phyloP scores from a whole-genome alignment of 1,139 yeast species.

The Suzukiozyma palmioleophila region DNA sequence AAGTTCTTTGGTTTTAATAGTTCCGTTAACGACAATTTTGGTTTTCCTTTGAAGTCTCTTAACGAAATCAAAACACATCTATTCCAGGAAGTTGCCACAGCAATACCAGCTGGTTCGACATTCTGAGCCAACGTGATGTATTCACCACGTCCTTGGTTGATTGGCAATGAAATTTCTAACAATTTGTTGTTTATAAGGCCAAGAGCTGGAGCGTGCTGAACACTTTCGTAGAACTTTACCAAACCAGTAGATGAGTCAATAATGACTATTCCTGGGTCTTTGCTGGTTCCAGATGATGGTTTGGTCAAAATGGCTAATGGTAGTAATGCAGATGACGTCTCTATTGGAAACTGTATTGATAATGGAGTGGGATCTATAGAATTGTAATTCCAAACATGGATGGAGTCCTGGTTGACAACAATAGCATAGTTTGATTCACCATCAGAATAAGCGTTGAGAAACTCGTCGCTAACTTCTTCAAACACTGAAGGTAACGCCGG shows the following conservation, averaged over 20 bases:
- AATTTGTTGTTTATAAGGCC: slow-evolving; percentile 50
- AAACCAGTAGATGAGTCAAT: slow-evolving; percentile 54
- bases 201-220: slow-evolving; percentile 63
- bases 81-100: slow-evolving; percentile 68
- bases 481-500: slow-evolving; percentile 54
- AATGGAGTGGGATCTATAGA: slow-evolving; percentile 59
- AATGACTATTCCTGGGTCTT: slow-evolving; percentile 67
- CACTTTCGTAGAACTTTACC: slow-evolving; percentile 61
- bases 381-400: slow-evolving; percentile 68
- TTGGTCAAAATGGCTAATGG: slow-evolving; percentile 64
- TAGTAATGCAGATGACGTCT: slow-evolving; percentile 11
- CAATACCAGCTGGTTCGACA: slow-evolving; percentile 73
- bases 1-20: slow-evolving; percentile 21
- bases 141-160: slow-evolving; percentile 46
- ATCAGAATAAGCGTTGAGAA: slow-evolving; percentile 51
- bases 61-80: slow-evolving; percentile 60
- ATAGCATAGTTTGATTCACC: slow-evolving; percentile 52
- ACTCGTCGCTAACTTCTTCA: slow-evolving; percentile 12
- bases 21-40: slow-evolving; percentile 38
- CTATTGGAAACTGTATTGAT: slow-evolving; percentile 45
- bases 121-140: slow-evolving; percentile 53
- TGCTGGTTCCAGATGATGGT: slow-evolving; percentile 53
- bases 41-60: slow-evolving; percentile 67
- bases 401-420: slow-evolving; percentile 44
- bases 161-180: slow-evolving; percentile 32